These are phyloP conservation scores for Cladorrhinum sp. DNA, from an alignment of 2,329 filamentous ascomycete species.

Conservation along the genomic window DNA sequence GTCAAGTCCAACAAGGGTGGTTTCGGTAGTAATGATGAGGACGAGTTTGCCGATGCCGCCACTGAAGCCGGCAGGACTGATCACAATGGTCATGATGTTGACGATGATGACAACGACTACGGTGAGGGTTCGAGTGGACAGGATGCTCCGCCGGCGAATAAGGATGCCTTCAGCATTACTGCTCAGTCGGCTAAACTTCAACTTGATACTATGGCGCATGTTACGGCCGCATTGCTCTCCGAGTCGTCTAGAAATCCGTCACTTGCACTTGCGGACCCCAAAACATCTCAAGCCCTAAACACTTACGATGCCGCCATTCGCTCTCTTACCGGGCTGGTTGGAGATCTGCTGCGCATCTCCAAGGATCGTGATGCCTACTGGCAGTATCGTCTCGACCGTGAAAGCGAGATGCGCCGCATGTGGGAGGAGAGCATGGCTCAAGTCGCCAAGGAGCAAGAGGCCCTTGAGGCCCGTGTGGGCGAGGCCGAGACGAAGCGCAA, in stretches of 20 bases:
- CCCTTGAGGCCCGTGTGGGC: constrained; percentile 80
- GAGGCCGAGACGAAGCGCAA: constrained; percentile 89
- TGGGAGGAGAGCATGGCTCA: constrained; percentile 99
- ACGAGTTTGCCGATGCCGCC: constrained; percentile 48
- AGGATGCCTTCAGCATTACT: constrained; percentile 95
- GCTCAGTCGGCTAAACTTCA: constrained; percentile 92
- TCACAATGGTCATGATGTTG: constrained; percentile 36
- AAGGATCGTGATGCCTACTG: constrained; percentile 93
- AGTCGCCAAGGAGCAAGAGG: constrained; percentile 91
- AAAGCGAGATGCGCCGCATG: constrained; percentile 87
- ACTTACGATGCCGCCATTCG: constrained; percentile 89
- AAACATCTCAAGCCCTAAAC: constrained; percentile 70
- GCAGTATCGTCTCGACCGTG: constrained; percentile 90
- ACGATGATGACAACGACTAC: constrained; percentile 69
- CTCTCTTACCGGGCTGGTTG: constrained; percentile 79
- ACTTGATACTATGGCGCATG: constrained; percentile 82
- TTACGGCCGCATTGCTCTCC: constrained; percentile 74
- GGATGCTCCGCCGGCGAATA: constrained; percentile 70
- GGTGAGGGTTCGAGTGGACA: constrained; percentile 77
- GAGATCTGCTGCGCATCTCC: constrained; percentile 86
- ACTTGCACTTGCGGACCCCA: constrained; percentile 71
- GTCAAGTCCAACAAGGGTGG: constrained; percentile 37
- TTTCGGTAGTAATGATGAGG: constrained; percentile 50
- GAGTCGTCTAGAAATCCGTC: constrained; percentile 69
- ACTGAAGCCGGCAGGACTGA: constrained; percentile 43